These are phyloP conservation scores for Agrocybe praecox DNA, from an alignment of 768 basidiomycete genomes.

Conservation along the genomic window DNA sequence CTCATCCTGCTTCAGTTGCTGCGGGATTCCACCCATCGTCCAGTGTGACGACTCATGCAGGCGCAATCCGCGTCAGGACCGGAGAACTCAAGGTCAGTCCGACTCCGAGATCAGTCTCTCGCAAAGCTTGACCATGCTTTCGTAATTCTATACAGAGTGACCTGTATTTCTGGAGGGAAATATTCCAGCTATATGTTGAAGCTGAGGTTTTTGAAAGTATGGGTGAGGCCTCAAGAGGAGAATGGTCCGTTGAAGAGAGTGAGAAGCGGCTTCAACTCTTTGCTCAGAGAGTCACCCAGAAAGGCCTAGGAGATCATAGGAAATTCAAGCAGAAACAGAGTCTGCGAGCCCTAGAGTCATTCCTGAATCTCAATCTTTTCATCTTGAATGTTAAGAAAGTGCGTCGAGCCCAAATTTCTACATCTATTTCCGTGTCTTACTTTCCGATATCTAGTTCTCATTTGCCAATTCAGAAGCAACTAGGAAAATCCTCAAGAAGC, in stretches of 20 bases:
- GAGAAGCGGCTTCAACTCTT: conserved; percentile 69
- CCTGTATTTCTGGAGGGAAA: conserved; percentile 86
- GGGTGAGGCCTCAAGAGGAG: conserved; percentile 65
- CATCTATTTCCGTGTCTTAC: not conserved
- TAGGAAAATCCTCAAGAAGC: conserved; percentile 93
- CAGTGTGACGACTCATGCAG: conserved; percentile 37
- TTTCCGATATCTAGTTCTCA: conserved; percentile 58
- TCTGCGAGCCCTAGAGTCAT: conserved; percentile 61
- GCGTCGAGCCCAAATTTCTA: conserved; percentile 7
- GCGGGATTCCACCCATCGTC: conserved; percentile 49
- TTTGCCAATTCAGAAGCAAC: conserved; percentile 86
- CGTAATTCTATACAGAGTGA: conserved; percentile 52
- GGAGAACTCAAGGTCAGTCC: conserved; percentile 25
- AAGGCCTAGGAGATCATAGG: conserved; percentile 54
- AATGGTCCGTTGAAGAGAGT: conserved; percentile 68
- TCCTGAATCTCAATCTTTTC: conserved; percentile 75
- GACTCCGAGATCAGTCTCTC: not conserved
- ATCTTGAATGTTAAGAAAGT: conserved; percentile 85
- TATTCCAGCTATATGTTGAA: conserved; percentile 88
- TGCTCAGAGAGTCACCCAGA: conserved; percentile 54
- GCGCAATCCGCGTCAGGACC: conserved; percentile 26
- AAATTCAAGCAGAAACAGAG: conserved; percentile 62
- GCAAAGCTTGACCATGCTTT: not conserved
- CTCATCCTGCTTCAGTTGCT: conserved; percentile 43
- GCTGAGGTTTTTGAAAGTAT: conserved; percentile 82